These are phyloP conservation scores for Ensete glaucum DNA, from an alignment of 176 grass and related monocot species.

Conservation along the genomic window DNA sequence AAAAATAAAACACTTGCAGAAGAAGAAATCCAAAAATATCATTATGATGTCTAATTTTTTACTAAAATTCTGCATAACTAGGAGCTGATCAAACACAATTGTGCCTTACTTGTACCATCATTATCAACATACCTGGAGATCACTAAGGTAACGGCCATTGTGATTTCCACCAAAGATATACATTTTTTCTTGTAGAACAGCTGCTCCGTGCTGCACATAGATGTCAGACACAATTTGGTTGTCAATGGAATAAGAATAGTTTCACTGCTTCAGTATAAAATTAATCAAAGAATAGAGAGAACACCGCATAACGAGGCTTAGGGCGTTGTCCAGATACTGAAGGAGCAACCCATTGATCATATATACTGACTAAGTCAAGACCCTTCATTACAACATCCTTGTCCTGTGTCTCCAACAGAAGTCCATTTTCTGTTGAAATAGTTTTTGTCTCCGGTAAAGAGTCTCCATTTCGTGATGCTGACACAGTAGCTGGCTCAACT, in stretches of 20 bases:
- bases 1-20: too few species aligned
- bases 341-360: slow-evolving; percentile 75
- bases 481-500: slow-evolving; percentile 28
- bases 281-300: slow-evolving; percentile 9
- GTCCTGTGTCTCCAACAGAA: slow-evolving; percentile 57
- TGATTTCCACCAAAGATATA: slow-evolving; percentile 96
- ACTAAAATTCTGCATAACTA: neutral
- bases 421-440: slow-evolving; percentile 67
- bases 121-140: slow-evolving; percentile 63
- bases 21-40: too few species aligned
- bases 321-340: slow-evolving; percentile 52
- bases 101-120: neutral
- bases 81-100: neutral
- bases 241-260: slow-evolving; percentile 16
- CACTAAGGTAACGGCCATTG: slow-evolving; percentile 95
- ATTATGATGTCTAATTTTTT: too few species aligned
- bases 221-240: slow-evolving; percentile 24
- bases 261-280: slow-evolving; percentile 12
- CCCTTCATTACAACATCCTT: slow-evolving; percentile 92
- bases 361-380: slow-evolving; percentile 56
- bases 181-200: slow-evolving; percentile 82
- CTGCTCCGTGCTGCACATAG: slow-evolving; percentile 83
- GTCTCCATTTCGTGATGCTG: slow-evolving; percentile 54
- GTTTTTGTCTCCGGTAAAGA: slow-evolving; percentile 70
- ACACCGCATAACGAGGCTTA: slow-evolving; percentile 88